Evolutionary conservation across 139 green algal genomes (phyloP).

Genomic region (Chlorella ohadii): DNA sequence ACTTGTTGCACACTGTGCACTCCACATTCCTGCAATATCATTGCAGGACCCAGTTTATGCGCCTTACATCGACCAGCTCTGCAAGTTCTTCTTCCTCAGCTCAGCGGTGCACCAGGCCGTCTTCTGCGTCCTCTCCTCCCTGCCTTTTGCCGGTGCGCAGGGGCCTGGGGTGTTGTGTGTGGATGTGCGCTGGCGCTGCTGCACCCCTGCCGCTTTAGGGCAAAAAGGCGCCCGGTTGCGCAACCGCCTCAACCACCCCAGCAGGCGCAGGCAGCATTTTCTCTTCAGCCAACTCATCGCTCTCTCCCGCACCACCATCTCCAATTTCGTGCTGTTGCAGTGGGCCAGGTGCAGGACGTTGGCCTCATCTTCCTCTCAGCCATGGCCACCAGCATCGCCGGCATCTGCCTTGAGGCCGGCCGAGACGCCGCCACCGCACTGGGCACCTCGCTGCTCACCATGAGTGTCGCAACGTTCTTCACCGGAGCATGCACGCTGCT

Average conservation of each 20-base stretch:
- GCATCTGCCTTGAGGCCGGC: constrained; percentile 21
- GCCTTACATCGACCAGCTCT: constrained; percentile 61
- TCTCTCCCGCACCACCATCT: neutral
- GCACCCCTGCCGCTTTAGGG: neutral
- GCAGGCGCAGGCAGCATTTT: no score
- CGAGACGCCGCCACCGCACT: constrained; percentile 51
- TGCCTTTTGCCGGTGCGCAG: constrained; percentile 62
- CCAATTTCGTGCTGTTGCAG: neutral
- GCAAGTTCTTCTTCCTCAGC: constrained; percentile 69
- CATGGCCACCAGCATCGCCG: constrained; percentile 75
- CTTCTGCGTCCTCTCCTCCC: constrained; percentile 57
- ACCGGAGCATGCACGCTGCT: constrained; percentile 52
- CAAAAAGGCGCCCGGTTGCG: no score
- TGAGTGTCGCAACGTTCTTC: constrained; percentile 65
- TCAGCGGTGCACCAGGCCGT: constrained; percentile 73
- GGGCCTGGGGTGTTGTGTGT: neutral
- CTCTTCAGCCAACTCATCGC: no score
- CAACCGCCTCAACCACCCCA: no score
- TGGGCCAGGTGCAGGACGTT: constrained; percentile 43
- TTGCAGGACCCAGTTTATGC: constrained; percentile 38
- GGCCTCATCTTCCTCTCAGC: constrained; percentile 82
- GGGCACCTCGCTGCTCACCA: constrained; percentile 68
- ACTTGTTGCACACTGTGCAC: no score
- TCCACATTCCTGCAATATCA: no score
- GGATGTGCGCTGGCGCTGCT: neutral